Base-by-base conservation (phyloP, 2,329 filamentous ascomycete species). In the Nemania serpens region DNA sequence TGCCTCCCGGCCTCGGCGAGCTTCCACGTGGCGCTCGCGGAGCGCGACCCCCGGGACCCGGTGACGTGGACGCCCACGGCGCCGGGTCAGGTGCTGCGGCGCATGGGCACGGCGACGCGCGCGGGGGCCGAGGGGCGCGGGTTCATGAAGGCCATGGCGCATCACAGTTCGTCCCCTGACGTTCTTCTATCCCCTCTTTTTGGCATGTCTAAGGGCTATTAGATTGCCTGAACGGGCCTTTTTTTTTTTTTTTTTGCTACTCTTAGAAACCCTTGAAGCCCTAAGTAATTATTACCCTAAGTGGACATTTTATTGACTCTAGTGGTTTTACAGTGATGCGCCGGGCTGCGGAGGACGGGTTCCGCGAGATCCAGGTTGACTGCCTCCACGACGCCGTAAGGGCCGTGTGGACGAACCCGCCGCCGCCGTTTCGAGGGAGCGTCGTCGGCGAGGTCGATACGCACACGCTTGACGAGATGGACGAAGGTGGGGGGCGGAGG, bases 351-450 rank as follows among this genome's bases (percentile, higher is more conserved):
- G 58, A 55, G 9, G 34, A 10, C 17, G 62, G 62, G 15, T 64
- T 64, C 20, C 45, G 62, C 9, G 13, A 41, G 2, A 62, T 64
- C 37, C 49, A 41, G 41, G 62, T 64, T 50, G 54, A 61, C 48
- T 61, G 58, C 59, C 55, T 62, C 49, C 62, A 64, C 46, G 58
- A 61, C 20, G 58, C 55, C 39, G 62, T 64, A 37, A 62, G 58
- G 39, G 48, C 50, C 11, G 62, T 64, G 2, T 64, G 62, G 59
- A 18, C 59, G 59, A 53, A 62, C 12, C 62, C 62, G 46, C 62
- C 62, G 1, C 13, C 22, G 47, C 62, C 62, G 50, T 64, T 62
- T 15, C 41, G 20, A 25, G 59, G 58, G 2, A 10, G 36, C 6
- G 49, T 64, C 3, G 59, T 41, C 1, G 39, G 59, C 10, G 54